A percentile compares a stretch with the other conserved stretches of the same genome.
phyloP scores from a whole-genome alignment of 192 early-diverging fungal species.

The Backusella westeae region DNA sequence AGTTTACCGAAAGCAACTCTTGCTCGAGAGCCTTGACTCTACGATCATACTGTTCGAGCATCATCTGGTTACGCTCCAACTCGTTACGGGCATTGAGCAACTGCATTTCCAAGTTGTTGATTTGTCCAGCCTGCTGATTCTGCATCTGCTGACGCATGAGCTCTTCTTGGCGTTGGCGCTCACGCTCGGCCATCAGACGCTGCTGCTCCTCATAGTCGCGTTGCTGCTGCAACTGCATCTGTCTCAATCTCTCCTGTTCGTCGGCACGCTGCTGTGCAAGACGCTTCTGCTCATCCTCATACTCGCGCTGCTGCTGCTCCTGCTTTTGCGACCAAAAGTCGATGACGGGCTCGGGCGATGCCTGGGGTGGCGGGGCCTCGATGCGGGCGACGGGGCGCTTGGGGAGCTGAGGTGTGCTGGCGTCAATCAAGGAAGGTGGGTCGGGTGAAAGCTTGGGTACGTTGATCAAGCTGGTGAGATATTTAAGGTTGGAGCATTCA shows the following conservation, averaged over 20 bases:
- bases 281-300: conserved; percentile 65
- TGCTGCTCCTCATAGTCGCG: conserved; percentile 78
- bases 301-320: conserved; percentile 60
- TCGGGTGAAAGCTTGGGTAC: conserved; percentile 83
- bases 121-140: conserved; percentile 71
- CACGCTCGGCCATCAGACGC: conserved; percentile 65
- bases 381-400: conserved; percentile 38
- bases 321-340: conserved; percentile 65
- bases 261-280: conserved; percentile 56
- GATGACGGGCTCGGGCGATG: conserved; percentile 52
- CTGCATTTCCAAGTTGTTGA: conserved; percentile 80
- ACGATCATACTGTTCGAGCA: conserved; percentile 84
- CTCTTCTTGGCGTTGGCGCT: conserved; percentile 72
- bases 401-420: conserved; percentile 63
- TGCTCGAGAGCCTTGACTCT: conserved; percentile 83
- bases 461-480: conserved; percentile 89
- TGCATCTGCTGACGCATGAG: conserved; percentile 81
- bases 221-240: conserved; percentile 66
- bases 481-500: conserved; percentile 84
- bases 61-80: conserved; percentile 78
- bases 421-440: conserved; percentile 81
- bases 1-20: conserved; percentile 71
- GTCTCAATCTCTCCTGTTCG: conserved; percentile 61
- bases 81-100: conserved; percentile 74
- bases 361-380: conserved; percentile 43